Base-by-base conservation (phyloP, 345 rosid species). In the Sisymbrium altissimum region DNA sequence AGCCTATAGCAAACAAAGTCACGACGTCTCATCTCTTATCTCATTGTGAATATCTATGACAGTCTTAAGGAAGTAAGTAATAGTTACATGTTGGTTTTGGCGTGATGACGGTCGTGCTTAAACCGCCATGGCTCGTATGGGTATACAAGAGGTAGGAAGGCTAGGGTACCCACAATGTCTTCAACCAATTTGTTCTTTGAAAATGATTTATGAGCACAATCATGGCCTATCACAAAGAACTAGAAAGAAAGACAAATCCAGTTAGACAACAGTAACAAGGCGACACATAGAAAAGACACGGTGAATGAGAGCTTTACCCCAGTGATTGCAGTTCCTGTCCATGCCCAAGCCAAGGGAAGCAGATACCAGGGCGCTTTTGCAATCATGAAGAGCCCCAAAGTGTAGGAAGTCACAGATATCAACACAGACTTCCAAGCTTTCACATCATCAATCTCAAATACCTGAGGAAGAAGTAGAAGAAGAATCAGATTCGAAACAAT, bases 151-250 rank as follows among this genome's bases (percentile, higher is more conserved):
- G 97, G 97, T 72, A 94, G 64, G 75, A 91, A 91, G 67, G 97
- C 96, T 68, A 91, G 88, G 41, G 97, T 94, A 77, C 98, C 97
- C 27, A 91, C 96, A 65, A 94, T 81, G 76, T 94, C 98, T 83
- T 94, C 98, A 76, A 89, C 53, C 49, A 91, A 77, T 82, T 94
- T 94, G 86, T 86, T 94, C 83, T 76, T 90, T 3, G 97, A 86
- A 82, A 94, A 95, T 72, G 97, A 87, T 72, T 89, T 91, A 81
- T 95, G 99, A 62, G 97, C 97, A 79, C 99, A 94, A 71, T 94
- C 99, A 43, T 94, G 99, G 33, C 99, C 99, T 85, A 94, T 88
- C 81, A 94, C 99, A 86, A 94, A 94, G 80, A 94, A 88, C 97
- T 94, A 45, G 75, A 56, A 18, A 79, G 21, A 79, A 62, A 76